Evolutionary conservation across 2,329 filamentous ascomycete genomes (phyloP).

Genomic region (Trichoderma breve): DNA sequence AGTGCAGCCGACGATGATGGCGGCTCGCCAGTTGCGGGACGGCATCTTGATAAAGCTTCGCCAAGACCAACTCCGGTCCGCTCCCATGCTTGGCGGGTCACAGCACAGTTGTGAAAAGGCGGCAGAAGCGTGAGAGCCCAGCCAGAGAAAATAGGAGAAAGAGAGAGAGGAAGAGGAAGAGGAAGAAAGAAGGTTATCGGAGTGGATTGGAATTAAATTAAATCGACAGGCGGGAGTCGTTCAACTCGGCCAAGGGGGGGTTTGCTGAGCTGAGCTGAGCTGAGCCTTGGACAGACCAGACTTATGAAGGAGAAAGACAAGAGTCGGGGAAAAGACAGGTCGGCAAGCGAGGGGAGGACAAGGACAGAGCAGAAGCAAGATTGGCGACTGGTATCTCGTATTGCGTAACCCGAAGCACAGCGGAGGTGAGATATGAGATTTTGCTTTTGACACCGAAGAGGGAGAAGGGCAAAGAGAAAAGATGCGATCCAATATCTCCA

Average conservation of each 20-base stretch:
- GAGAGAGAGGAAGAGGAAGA: background rate
- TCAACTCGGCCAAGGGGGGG: background rate
- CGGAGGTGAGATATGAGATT: background rate
- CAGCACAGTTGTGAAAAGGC: background rate
- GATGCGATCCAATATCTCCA: background rate
- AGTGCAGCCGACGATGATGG: slow-evolving; percentile 28
- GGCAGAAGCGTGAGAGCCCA: background rate
- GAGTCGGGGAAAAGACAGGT: background rate
- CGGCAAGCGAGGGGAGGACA: slow-evolving; percentile 1
- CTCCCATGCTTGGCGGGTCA: slow-evolving; percentile 21
- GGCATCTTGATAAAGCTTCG: slow-evolving; percentile 21
- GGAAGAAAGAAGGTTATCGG: background rate
- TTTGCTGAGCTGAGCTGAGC: background rate
- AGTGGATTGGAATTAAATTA: background rate
- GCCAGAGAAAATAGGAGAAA: background rate
- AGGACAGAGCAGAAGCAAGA: slow-evolving; percentile 1
- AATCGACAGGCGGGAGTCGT: background rate
- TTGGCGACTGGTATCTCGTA: slow-evolving; percentile 7
- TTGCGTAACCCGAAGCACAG: slow-evolving; percentile 11
- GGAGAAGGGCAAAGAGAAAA: background rate
- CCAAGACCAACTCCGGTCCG: slow-evolving; percentile 21
- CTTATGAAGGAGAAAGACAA: background rate
- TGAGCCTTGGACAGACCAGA: background rate
- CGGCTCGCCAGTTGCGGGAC: slow-evolving; percentile 30
- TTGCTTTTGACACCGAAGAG: background rate